phyloP scores from a whole-genome alignment of 306 rosid genomes.

The Inga laurina region DNA sequence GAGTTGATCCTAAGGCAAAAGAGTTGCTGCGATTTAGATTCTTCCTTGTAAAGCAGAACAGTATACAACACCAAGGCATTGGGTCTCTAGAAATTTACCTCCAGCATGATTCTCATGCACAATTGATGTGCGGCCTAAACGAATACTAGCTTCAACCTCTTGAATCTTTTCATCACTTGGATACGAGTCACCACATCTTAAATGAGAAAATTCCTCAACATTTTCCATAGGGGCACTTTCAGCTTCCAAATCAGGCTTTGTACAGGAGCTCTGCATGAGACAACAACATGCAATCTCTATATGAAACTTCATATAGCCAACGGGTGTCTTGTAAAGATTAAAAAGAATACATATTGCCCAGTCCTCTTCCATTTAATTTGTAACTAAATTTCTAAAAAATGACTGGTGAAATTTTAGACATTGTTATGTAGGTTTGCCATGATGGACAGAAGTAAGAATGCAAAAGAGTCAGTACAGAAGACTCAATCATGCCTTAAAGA shows the following conservation, averaged over 20 bases:
- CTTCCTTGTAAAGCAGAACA: slow-evolving; percentile 22
- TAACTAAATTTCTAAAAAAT: slow-evolving; percentile 14
- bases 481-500: neutral
- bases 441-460: neutral
- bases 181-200: slow-evolving; percentile 44
- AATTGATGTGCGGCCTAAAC: slow-evolving; percentile 41
- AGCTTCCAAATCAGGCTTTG: slow-evolving; percentile 81
- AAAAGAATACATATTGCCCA: neutral
- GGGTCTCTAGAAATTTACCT: slow-evolving; percentile 51
- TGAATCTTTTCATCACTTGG: slow-evolving; percentile 46
- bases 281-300: slow-evolving; percentile 39
- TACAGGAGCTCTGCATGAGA: slow-evolving; percentile 88
- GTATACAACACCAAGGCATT: slow-evolving; percentile 9
- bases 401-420: slow-evolving; percentile 10
- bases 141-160: slow-evolving; percentile 46
- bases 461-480: too few relatives aligned
- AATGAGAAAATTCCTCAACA: slow-evolving; percentile 50
- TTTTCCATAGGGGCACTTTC: slow-evolving; percentile 56
- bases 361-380: neutral
- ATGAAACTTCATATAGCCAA: slow-evolving; percentile 25
- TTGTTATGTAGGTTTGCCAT: neutral
- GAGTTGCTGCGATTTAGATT: slow-evolving; percentile 32
- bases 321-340: neutral
- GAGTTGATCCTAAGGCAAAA: slow-evolving; percentile 47
- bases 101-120: slow-evolving; percentile 45